Conservation (phyloP, 352 stramenopile species). For the Phytopythium vexans region DNA sequence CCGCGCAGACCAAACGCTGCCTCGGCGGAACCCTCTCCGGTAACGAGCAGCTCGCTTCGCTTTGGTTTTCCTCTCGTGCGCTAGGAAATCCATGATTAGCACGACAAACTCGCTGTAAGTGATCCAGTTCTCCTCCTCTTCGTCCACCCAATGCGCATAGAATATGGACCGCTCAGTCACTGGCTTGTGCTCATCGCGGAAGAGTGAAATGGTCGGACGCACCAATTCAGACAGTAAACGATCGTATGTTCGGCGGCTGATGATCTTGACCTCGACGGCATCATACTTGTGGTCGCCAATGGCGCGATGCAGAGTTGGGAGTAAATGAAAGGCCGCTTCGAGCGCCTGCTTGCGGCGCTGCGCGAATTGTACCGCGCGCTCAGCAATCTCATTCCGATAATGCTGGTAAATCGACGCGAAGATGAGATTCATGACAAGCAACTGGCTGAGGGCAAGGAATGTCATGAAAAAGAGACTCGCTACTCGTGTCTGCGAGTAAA, state of each 20-base stretch:
- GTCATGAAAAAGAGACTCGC: constrained; percentile 66
- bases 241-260: constrained; percentile 24
- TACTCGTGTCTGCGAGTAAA: constrained; percentile 41
- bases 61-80: constrained; percentile 14
- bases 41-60: background rate
- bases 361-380: constrained; percentile 22
- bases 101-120: constrained; percentile 24
- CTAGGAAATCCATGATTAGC: constrained; percentile 25
- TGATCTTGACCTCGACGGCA: constrained; percentile 15
- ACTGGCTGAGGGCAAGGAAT: constrained; percentile 61
- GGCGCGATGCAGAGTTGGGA: constrained; percentile 16
- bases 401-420: constrained; percentile 73
- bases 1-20: constrained; percentile 6
- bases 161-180: background rate
- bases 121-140: constrained; percentile 17
- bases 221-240: constrained; percentile 21
- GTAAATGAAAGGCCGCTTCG: constrained; percentile 40
- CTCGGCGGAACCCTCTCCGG: background rate
- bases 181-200: constrained; percentile 14
- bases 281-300: constrained; percentile 4
- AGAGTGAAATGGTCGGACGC: constrained; percentile 29
- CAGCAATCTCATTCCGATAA: constrained; percentile 43
- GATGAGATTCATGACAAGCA: constrained; percentile 83
- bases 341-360: constrained; percentile 43
- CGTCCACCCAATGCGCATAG: constrained; percentile 6